Evolutionary conservation across 192 early-diverging fungal species (phyloP).

Genomic region (Coemansia sp.): DNA sequence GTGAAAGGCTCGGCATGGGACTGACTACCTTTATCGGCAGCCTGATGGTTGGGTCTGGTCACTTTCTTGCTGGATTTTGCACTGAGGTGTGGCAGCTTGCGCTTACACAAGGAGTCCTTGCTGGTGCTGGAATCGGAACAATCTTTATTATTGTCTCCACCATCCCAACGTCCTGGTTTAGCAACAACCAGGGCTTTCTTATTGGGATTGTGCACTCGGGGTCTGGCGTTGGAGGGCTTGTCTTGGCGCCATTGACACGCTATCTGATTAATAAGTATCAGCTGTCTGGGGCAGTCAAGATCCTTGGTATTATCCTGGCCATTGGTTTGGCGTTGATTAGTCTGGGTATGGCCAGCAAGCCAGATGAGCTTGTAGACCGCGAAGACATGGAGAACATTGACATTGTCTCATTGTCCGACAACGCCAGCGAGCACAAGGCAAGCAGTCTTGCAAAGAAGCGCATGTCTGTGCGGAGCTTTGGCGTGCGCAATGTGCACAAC

Average conservation of each 20-base stretch:
- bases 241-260: constrained; percentile 46
- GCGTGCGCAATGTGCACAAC: constrained; percentile 52
- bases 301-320: constrained; percentile 34
- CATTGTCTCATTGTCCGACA: constrained; percentile 21
- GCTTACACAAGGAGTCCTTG: constrained; percentile 42
- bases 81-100: constrained; percentile 55
- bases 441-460: constrained; percentile 51
- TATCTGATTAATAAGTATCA: constrained; percentile 47
- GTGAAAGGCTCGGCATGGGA: constrained; percentile 52
- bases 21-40: constrained; percentile 49
- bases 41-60: constrained; percentile 30
- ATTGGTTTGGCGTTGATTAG: constrained; percentile 43
- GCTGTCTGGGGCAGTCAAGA: constrained; percentile 45
- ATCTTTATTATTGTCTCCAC: constrained; percentile 54
- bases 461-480: constrained; percentile 57
- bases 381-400: constrained; percentile 52
- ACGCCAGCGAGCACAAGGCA: constrained; percentile 38
- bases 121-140: constrained; percentile 49
- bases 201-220: constrained; percentile 54
- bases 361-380: constrained; percentile 49
- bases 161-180: constrained; percentile 55
- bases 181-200: constrained; percentile 53
- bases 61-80: constrained; percentile 48
- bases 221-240: constrained; percentile 52
- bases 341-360: constrained; percentile 52